These are phyloP conservation scores for Penicillium sp. DNA, from an alignment of 2,329 filamentous ascomycete genomes.

Conservation along the genomic window DNA sequence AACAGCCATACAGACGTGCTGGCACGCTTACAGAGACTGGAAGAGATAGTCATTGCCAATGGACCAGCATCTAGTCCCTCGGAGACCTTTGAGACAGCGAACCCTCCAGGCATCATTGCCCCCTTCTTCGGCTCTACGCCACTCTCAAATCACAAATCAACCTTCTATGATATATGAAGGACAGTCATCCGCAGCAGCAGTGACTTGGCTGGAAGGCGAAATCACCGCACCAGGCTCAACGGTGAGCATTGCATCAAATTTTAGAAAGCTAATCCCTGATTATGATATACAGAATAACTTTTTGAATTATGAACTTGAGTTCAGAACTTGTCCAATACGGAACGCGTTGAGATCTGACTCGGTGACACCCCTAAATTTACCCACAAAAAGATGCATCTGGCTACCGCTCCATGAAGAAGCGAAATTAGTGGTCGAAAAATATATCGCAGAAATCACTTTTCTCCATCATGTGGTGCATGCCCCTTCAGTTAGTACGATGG, in stretches of 20 bases:
- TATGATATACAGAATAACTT: neutral
- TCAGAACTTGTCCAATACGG: constrained; percentile 14
- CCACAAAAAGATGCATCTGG: constrained; percentile 30
- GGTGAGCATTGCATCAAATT: constrained; percentile 7
- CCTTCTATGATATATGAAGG: neutral
- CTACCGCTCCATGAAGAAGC: constrained; percentile 38
- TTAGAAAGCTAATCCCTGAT: neutral
- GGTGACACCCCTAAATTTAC: neutral
- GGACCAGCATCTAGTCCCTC: neutral
- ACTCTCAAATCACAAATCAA: neutral
- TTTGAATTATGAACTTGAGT: constrained; percentile 10
- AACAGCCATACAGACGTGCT: constrained; percentile 12
- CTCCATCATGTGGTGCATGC: constrained; percentile 38
- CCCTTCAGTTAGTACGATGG: constrained; percentile 27
- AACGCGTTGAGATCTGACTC: neutral
- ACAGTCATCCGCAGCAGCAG: constrained; percentile 3
- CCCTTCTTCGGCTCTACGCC: neutral
- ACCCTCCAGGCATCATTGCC: neutral
- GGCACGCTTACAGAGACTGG: constrained; percentile 14
- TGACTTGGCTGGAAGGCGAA: constrained; percentile 19
- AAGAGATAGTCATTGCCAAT: constrained; percentile 19
- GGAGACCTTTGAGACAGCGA: neutral
- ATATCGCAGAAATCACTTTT: constrained; percentile 32
- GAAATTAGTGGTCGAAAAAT: constrained; percentile 34
- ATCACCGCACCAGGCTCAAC: constrained; percentile 12